Evolutionary conservation across 495 filamentous ascomycete genomes (phyloP), one percentile per base, ranked within the genome.

Genomic region (Lepraria neglecta): DNA sequence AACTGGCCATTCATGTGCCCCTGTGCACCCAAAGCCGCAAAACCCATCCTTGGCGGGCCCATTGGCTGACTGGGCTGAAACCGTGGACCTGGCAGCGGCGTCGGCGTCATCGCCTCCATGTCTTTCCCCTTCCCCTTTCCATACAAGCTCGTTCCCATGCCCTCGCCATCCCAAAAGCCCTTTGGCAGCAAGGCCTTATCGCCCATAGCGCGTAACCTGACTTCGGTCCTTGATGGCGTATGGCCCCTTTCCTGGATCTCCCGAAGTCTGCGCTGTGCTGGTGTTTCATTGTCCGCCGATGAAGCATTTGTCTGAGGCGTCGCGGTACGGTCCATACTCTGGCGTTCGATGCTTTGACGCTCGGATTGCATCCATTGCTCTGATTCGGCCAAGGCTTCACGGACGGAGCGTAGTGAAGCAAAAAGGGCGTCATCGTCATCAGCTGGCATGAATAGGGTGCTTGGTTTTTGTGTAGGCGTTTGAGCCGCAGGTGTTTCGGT

Each of bases 281-380:
- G 55, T n/a, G 62, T 65, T 38, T 65, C 57, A 27, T 45, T 42
- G 17, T 51, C 28, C 6, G 24, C 53, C 4, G 58, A 50, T 4
- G 61, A n/a, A 9, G 4, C 33, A 53, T 50, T 53, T 3, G 28
- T 55, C 33, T 53, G 56, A 50, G 64, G 53, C 6, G 64, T 62
- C 12, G 35, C 35, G 35, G 35, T 2, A 7, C 35, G 35, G 3
- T 38, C 35, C 53, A 46, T 48, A 45, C 58, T 61, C 35, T 38
- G 35, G 40, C 47, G 44, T 33, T 69, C 65, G 5, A 63, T 56
- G 6, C 57, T 65, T 51, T 60, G 55, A 44, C 67, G 60, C 47
- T 69, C 65, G 15, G 59, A 61, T 33, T 62, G 56, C 19, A 67
- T 65, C 67, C 67, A 69, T 24, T 61, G 40, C 21, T 61, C 64